Evolutionary conservation across 441 rosid genomes (phyloP).

Genomic region (Adansonia rubrostipa): DNA sequence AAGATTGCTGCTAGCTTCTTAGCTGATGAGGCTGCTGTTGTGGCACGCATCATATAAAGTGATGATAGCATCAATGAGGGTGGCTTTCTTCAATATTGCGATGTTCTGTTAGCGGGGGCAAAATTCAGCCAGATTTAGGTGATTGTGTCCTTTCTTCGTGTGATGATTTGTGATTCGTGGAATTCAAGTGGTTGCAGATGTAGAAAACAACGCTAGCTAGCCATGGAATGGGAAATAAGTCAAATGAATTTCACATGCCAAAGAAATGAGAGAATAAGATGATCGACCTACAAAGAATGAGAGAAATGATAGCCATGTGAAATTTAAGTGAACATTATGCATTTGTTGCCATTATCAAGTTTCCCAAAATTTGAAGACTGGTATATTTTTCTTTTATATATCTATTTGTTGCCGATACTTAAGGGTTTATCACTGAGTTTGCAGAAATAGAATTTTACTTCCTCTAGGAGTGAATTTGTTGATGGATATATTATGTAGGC

Average conservation of each 20-base stretch:
- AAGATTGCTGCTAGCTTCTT: not conserved
- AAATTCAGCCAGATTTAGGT: constrained; percentile 6
- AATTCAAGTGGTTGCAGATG: no score
- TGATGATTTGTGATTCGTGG: not conserved
- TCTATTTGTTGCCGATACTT: not conserved
- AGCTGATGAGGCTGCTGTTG: constrained; percentile 1
- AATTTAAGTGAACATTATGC: no score
- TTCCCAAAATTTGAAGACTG: not conserved
- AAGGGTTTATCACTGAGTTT: not conserved
- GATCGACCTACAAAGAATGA: no score
- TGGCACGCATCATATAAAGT: not conserved
- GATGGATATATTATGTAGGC: not conserved
- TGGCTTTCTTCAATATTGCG: not conserved
- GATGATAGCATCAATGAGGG: not conserved
- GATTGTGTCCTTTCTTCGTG: not conserved
- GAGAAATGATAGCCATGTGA: no score
- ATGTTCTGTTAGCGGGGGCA: constrained; percentile 11
- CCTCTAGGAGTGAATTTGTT: not conserved
- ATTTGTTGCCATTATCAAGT: not conserved
- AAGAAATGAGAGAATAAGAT: no score
- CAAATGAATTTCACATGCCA: no score
- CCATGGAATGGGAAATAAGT: no score
- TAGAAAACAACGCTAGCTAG: no score
- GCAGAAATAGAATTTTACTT: not conserved
- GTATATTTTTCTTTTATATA: not conserved